Evolutionary conservation across 345 rosid species (phyloP), one percentile per base, ranked within the genome.

Genomic region (Populus deltoides): DNA sequence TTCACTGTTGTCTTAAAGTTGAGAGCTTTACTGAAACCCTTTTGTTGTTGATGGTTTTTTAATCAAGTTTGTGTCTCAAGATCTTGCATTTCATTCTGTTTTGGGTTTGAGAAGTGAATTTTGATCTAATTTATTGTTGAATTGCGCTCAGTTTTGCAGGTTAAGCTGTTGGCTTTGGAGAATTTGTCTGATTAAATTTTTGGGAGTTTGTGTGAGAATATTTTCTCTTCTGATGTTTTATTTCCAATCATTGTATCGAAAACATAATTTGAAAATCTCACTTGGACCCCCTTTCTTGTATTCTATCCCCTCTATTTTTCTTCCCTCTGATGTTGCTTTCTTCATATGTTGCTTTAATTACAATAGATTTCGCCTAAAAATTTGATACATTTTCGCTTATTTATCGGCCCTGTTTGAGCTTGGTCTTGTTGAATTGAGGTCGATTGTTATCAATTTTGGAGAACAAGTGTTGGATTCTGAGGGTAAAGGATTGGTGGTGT

Each of bases 271-370:
- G 75, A 85, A 81, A 82, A 82, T 86, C 63, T 81, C 88, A 36
- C 81, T 87, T 49, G 77, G 74, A 83, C 81, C 84, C 43, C 90
- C 85, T 1, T 84, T 88, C 66, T 74, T 88, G 20, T 85, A 76
- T 83, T 84, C 91, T 22, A 78, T 88, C 72, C 85, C 93, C 1
- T 86, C 86, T 61, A 81, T 84, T 84, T 89, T 88, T 79, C 86
- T 91, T 73, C 94, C 91, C 25, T 90, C 86, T 4, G 90, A 88
- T 87, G 90, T 78, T 74, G 73, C 86, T 25, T 90, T 90, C 90
- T 89, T 93, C 85, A 87, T 92, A 71, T 88, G 92, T 78, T 90
- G 92, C 84, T 84, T 93, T 78, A 89, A 94, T 79, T 92, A 92
- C 83, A 84, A 88, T 71, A 82, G 93, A 86, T 94, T 90, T 81